Evolutionary conservation across 2,329 filamentous ascomycete species (phyloP).

Genomic region (Macrophomina phaseolina): DNA sequence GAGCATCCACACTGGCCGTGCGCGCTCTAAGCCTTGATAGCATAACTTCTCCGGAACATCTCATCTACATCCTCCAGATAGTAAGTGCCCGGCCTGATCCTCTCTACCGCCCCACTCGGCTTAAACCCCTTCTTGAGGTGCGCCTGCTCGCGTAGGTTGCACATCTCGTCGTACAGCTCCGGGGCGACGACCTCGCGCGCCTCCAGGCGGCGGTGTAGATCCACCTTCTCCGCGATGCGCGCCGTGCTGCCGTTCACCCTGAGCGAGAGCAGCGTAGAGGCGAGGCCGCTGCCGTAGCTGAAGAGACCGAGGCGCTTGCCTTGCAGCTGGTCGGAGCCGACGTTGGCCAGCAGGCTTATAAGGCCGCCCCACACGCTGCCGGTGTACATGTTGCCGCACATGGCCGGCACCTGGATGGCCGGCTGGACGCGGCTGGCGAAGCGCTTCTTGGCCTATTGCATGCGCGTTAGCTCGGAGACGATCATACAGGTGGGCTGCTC

Average conservation of each 20-base stretch:
- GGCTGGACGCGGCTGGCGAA: slow-evolving; percentile 57
- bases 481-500: background rate
- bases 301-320: slow-evolving; percentile 59
- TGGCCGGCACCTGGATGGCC: slow-evolving; percentile 55
- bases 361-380: slow-evolving; percentile 58
- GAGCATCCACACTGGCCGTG: too few relatives aligned
- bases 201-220: slow-evolving; percentile 54
- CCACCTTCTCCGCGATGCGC: slow-evolving; percentile 54
- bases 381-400: slow-evolving; percentile 63
- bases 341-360: slow-evolving; percentile 54
- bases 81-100: slow-evolving; percentile 55
- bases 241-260: slow-evolving; percentile 53
- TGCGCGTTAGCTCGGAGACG: background rate
- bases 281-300: slow-evolving; percentile 59
- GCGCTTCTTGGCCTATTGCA: slow-evolving; percentile 53
- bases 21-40: slow-evolving; percentile 52
- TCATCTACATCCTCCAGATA: slow-evolving; percentile 57
- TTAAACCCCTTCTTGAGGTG: slow-evolving; percentile 58
- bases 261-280: slow-evolving; percentile 57
- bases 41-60: slow-evolving; percentile 58
- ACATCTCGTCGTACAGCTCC: slow-evolving; percentile 59
- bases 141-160: slow-evolving; percentile 57
- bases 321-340: slow-evolving; percentile 50
- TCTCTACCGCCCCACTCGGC: slow-evolving; percentile 51
- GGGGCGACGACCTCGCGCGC: slow-evolving; percentile 53